These are phyloP conservation scores for Phylloporus gajari DNA, from an alignment of 1,284 basidiomycete genomes.

Conservation along the genomic window DNA sequence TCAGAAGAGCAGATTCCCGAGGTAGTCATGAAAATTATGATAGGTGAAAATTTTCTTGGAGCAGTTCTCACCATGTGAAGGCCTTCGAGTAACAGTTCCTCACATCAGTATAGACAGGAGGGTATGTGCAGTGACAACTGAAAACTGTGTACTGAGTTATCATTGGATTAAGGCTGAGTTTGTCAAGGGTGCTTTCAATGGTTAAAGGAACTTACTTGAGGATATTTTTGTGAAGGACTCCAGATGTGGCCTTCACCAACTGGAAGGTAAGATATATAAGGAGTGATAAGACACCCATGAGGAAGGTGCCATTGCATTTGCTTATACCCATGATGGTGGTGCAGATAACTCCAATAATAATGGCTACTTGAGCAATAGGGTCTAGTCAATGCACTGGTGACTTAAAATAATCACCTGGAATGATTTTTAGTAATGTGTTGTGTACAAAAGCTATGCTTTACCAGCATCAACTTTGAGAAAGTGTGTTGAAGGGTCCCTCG, in stretches of 20 bases:
- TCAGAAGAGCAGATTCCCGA: conserved; percentile 12
- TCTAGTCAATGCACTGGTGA: not conserved
- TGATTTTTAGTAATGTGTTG: too few species aligned
- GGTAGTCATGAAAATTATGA: not conserved
- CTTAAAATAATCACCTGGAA: not conserved
- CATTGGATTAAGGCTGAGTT: not conserved
- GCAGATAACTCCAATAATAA: not conserved
- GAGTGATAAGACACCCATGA: not conserved
- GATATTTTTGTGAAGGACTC: not conserved
- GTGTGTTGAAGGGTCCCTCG: too few species aligned
- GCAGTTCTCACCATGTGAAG: not conserved
- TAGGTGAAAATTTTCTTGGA: conserved; percentile 6
- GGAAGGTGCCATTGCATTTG: not conserved
- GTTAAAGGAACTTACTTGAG: not conserved
- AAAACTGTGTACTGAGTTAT: not conserved
- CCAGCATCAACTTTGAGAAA: too few species aligned
- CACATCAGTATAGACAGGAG: not conserved
- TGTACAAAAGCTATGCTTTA: too few species aligned
- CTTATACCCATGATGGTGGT: not conserved
- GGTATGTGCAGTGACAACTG: not conserved
- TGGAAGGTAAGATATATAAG: not conserved
- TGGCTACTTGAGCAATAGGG: not conserved
- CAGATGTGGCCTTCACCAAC: not conserved
- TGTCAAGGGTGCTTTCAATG: not conserved
- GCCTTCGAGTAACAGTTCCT: too few species aligned